Evolutionary conservation across 163 green algal genomes (phyloP).

Genomic region (Scenedesmus sp.): DNA sequence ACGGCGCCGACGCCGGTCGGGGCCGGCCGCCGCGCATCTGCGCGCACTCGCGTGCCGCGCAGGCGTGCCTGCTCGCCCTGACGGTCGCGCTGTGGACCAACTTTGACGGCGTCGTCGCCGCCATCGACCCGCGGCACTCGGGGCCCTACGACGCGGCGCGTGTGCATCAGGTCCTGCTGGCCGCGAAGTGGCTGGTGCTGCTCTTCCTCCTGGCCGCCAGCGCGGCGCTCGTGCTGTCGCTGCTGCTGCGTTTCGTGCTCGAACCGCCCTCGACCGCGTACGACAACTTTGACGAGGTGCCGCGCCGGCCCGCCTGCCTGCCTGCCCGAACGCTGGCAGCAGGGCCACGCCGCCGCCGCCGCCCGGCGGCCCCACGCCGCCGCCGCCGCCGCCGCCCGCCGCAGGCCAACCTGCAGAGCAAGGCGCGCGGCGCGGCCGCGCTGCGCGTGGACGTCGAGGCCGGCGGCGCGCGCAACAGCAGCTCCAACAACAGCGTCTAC

Average conservation of each 20-base stretch:
- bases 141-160: slow-evolving; percentile 18
- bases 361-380: background rate
- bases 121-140: background rate
- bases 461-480: slow-evolving; percentile 1
- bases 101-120: background rate
- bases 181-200: slow-evolving; percentile 44
- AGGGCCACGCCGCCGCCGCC: background rate
- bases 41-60: too few species aligned
- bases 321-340: background rate
- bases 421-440: background rate
- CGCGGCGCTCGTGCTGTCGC: slow-evolving; percentile 21
- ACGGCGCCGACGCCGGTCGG: too few species aligned
- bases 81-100: slow-evolving; percentile 18
- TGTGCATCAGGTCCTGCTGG: slow-evolving; percentile 20
- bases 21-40: too few species aligned
- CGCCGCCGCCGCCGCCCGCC: background rate
- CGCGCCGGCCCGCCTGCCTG: too few species aligned
- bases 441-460: slow-evolving; percentile 40
- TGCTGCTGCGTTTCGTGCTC: slow-evolving; percentile 11
- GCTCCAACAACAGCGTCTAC: slow-evolving; percentile 39
- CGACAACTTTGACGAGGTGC: too few species aligned
- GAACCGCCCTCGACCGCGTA: background rate
- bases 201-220: slow-evolving; percentile 30
- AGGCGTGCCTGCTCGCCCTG: too few species aligned
- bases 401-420: slow-evolving; percentile 1